Conservation (phyloP, 768 basidiomycete genomes). For the Boletus reticuloceps region DNA sequence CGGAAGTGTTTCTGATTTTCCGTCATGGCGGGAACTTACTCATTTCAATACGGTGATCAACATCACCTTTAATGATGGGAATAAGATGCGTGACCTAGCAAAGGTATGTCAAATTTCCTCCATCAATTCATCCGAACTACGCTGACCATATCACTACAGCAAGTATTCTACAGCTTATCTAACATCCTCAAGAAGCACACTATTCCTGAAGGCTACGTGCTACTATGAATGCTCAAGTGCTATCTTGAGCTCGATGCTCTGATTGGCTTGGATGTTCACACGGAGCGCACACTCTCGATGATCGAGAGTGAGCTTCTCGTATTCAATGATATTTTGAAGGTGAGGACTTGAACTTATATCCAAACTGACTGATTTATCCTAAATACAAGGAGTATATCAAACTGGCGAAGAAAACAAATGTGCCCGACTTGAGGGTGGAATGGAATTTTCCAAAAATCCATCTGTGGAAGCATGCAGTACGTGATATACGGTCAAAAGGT, state of each 20-base stretch:
- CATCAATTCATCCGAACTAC: no score
- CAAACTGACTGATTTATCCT: neutral
- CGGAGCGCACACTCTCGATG: neutral
- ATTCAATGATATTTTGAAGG: neutral
- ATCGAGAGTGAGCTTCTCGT: neutral
- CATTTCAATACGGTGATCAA: conserved; percentile 29
- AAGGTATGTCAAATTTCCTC: conserved; percentile 23
- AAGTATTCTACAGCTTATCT: neutral
- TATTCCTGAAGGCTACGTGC: neutral
- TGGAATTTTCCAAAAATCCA: conserved; percentile 40
- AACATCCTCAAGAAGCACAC: neutral
- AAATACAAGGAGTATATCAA: neutral
- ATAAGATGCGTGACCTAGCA: conserved; percentile 36
- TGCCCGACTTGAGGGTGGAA: neutral
- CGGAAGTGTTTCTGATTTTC: conserved; percentile 26
- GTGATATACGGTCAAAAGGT: conserved; percentile 34
- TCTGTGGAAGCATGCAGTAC: conserved; percentile 31
- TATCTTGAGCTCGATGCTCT: neutral
- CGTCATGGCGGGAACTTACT: conserved; percentile 34
- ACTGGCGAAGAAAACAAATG: no score
- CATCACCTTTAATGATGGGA: conserved; percentile 33
- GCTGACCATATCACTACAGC: neutral
- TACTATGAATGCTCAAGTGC: neutral
- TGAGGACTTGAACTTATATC: neutral
- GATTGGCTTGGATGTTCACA: neutral